These are phyloP conservation scores for Juglanconis sp. DNA, from an alignment of 2,329 filamentous ascomycete species.

Conservation along the genomic window DNA sequence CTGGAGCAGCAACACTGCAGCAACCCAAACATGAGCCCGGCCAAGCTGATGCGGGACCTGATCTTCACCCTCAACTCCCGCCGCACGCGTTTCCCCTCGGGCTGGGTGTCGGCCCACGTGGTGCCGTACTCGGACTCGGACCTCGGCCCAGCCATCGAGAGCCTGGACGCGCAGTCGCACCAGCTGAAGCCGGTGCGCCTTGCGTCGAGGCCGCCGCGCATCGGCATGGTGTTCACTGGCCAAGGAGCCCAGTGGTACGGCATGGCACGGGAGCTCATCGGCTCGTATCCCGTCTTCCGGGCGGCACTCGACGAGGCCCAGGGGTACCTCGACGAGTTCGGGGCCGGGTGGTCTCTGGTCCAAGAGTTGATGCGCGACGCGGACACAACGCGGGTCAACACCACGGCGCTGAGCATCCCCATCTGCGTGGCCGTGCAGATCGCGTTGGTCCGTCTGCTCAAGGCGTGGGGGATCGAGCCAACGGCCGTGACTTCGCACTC, in stretches of 20 bases:
- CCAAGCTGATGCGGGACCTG: no score
- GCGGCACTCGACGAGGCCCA: no score
- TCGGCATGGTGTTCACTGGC: slow-evolving; percentile 30
- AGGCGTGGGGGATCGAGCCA: slow-evolving; percentile 16
- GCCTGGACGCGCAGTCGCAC: not conserved
- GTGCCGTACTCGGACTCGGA: no score
- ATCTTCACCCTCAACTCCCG: no score
- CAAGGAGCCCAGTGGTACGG: slow-evolving; percentile 31
- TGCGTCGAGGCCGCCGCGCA: not conserved
- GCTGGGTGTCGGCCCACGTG: no score
- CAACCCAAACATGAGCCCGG: not conserved
- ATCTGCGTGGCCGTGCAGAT: slow-evolving; percentile 35
- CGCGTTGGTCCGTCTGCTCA: slow-evolving; percentile 29
- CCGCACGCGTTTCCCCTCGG: no score
- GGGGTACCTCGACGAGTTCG: slow-evolving; percentile 20
- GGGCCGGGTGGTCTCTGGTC: slow-evolving; percentile 25
- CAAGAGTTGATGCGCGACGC: slow-evolving; percentile 25
- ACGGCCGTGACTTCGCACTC: slow-evolving; percentile 21
- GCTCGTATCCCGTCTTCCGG: slow-evolving; percentile 21
- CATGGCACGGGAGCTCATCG: slow-evolving; percentile 25
- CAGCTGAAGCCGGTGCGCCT: not conserved
- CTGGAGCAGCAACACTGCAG: no score
- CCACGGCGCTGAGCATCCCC: slow-evolving; percentile 23
- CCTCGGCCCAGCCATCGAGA: not conserved
- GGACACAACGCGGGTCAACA: slow-evolving; percentile 22